A percentile compares a stretch with the other conserved stretches of the same genome.
Evolutionary conservation across 169 alveolate species (phyloP).

Genomic region (Plasmodium knowlesi): DNA sequence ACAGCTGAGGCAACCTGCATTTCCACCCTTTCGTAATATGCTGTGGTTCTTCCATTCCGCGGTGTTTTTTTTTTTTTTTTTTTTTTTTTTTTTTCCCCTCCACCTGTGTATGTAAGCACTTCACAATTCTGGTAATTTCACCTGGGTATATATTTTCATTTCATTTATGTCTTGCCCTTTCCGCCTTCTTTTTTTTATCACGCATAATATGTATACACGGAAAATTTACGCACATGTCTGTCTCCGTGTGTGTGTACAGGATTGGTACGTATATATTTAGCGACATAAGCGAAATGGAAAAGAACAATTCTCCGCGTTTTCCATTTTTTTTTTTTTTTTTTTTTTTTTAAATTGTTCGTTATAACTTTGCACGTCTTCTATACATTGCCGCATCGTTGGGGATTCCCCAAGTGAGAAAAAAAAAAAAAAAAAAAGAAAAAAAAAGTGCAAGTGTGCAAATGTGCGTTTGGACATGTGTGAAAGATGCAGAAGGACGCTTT

Average conservation of each 20-base stretch:
- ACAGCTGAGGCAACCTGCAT: neutral
- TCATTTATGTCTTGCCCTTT: neutral
- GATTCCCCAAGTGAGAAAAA: neutral
- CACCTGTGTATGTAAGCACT: neutral
- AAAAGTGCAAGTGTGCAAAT: too few relatives aligned
- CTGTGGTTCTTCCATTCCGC: too few relatives aligned
- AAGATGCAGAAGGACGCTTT: neutral
- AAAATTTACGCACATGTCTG: neutral
- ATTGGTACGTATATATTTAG: neutral
- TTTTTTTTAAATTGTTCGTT: neutral
- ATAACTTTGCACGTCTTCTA: neutral
- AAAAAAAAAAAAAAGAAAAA: neutral
- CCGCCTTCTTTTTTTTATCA: neutral
- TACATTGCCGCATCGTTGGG: neutral
- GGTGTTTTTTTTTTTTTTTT: too few relatives aligned
- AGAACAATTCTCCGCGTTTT: neutral
- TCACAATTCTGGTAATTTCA: neutral
- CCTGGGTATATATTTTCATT: neutral
- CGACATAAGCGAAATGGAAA: neutral
- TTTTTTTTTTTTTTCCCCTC: neutral
- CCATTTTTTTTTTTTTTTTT: neutral
- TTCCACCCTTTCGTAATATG: neutral
- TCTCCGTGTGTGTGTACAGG: neutral
- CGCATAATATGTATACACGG: neutral
- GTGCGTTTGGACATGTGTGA: neutral